Conservation (phyloP, 805 yeast species). For the Nadsonia fulvescens region DNA sequence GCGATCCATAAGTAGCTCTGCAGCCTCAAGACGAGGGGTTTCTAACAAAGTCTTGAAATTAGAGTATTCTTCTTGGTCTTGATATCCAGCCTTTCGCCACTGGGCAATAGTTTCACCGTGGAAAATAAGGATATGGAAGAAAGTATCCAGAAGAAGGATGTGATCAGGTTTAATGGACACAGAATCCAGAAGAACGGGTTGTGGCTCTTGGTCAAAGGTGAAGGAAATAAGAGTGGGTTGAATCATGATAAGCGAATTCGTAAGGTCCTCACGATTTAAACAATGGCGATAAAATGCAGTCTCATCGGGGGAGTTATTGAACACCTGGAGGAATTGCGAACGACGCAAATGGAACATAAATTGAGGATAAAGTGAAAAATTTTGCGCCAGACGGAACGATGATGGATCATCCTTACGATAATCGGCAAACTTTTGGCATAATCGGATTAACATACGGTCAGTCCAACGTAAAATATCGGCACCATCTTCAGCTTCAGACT, state of each 20-base stretch:
- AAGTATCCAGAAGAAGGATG: slow-evolving; percentile 72
- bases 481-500: slow-evolving; percentile 62
- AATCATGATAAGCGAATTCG: slow-evolving; percentile 84
- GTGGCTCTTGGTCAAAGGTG: slow-evolving; percentile 64
- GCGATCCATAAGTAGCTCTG: slow-evolving; percentile 70
- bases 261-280: slow-evolving; percentile 69
- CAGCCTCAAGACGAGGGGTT: slow-evolving; percentile 77
- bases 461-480: slow-evolving; percentile 85
- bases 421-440: slow-evolving; percentile 78
- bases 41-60: slow-evolving; percentile 68
- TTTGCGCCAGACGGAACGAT: slow-evolving; percentile 61
- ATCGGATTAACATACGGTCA: slow-evolving; percentile 64
- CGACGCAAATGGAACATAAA: slow-evolving; percentile 84
- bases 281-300: slow-evolving; percentile 88
- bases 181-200: slow-evolving; percentile 77
- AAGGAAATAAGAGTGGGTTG: slow-evolving; percentile 85
- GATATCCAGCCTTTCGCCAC: slow-evolving; percentile 86
- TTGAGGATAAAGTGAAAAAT: slow-evolving; percentile 79
- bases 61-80: slow-evolving; percentile 68
- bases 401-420: slow-evolving; percentile 63
- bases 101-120: slow-evolving; percentile 84
- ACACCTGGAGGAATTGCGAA: slow-evolving; percentile 80
- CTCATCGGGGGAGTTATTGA: slow-evolving; percentile 94
- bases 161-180: slow-evolving; percentile 72
- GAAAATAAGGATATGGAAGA: slow-evolving; percentile 80